phyloP scores from a whole-genome alignment of 768 basidiomycete species.

The Calocera cornea region DNA sequence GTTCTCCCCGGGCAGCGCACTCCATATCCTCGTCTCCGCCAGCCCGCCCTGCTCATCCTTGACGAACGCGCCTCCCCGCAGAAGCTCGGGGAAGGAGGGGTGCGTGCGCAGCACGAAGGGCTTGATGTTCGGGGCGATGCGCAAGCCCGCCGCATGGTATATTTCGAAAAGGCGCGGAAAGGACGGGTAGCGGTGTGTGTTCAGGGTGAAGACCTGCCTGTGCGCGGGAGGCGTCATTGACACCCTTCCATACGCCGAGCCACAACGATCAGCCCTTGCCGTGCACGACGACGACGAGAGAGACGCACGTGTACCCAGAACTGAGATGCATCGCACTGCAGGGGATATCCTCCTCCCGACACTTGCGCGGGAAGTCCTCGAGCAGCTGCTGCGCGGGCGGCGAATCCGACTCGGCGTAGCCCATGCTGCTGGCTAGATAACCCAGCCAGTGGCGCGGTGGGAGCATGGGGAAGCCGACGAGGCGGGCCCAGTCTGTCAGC shows the following conservation, averaged over 20 bases:
- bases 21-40: constrained; percentile 21
- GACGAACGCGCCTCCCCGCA: constrained; percentile 19
- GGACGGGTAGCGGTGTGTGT: constrained; percentile 24
- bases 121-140: constrained; percentile 24
- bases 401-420: constrained; percentile 21
- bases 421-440: constrained; percentile 23
- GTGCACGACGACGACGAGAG: no score
- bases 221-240: constrained; percentile 7
- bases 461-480: constrained; percentile 21
- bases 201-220: constrained; percentile 19
- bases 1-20: constrained; percentile 18
- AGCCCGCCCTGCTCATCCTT: constrained; percentile 14
- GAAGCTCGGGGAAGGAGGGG: constrained; percentile 18
- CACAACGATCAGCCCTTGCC: no score
- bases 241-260: constrained; percentile 11
- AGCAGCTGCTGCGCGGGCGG: constrained; percentile 22
- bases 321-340: constrained; percentile 22
- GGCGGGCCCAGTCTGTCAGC: constrained; percentile 11
- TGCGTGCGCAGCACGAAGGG: constrained; percentile 22
- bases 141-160: constrained; percentile 24
- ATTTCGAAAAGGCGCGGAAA: constrained; percentile 20
- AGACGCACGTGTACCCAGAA: constrained; percentile 8
- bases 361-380: constrained; percentile 21
- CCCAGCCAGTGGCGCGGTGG: constrained; percentile 22
- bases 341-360: constrained; percentile 24